These are phyloP conservation scores for Gloeophyllum trabeum DNA, from an alignment of 768 basidiomycete species.

Conservation along the genomic window DNA sequence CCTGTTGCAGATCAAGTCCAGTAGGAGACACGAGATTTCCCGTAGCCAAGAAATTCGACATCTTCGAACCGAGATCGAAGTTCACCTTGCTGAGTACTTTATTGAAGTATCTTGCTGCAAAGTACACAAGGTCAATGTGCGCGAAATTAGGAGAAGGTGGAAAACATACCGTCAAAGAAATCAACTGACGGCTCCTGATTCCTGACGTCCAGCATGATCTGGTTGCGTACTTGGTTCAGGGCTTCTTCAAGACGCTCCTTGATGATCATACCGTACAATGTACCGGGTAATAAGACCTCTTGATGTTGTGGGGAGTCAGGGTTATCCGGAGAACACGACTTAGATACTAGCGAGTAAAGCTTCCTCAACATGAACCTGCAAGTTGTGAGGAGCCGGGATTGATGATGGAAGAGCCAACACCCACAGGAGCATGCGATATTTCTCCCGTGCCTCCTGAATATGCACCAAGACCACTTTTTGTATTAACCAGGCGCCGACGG, in stretches of 20 bases:
- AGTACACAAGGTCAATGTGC: background rate
- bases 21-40: conserved; percentile 92
- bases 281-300: conserved; percentile 90
- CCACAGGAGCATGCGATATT: conserved; percentile 90
- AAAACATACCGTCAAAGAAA: conserved; percentile 71
- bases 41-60: conserved; percentile 93
- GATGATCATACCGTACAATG: conserved; percentile 92
- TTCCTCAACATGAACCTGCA: conserved; percentile 94
- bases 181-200: conserved; percentile 69
- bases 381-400: conserved; percentile 1
- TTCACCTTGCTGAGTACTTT: conserved; percentile 70
- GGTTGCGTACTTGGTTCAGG: conserved; percentile 58
- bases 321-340: conserved; percentile 86
- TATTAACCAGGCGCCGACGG: conserved; percentile 74
- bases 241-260: conserved; percentile 94
- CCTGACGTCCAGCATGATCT: conserved; percentile 63
- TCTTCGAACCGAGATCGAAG: conserved; percentile 83
- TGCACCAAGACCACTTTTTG: conserved; percentile 87
- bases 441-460: conserved; percentile 77
- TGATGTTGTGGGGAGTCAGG: conserved; percentile 99
- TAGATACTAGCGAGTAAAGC: conserved; percentile 83
- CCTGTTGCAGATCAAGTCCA: conserved; percentile 93
- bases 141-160: background rate
- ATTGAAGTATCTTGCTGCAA: conserved; percentile 66
- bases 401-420: conserved; percentile 17